Evolutionary conservation across 257 asterid species (phyloP).

Genomic region (Solanum appendiculatum): DNA sequence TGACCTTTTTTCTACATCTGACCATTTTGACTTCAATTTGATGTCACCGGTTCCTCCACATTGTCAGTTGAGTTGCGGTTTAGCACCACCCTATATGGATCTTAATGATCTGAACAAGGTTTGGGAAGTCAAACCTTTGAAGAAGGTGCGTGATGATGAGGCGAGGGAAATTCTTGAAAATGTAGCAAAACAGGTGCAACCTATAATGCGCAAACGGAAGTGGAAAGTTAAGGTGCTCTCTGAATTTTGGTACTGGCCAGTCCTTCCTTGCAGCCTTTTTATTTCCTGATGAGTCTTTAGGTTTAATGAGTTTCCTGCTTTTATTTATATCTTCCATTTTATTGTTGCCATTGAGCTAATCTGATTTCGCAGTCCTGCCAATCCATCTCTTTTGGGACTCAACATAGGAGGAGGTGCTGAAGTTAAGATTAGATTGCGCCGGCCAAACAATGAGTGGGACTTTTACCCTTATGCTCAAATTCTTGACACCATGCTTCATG

Average conservation of each 20-base stretch:
- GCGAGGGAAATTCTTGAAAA: slow-evolving; percentile 70
- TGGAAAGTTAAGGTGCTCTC: slow-evolving; percentile 78
- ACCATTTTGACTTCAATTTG: background rate
- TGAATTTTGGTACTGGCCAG: slow-evolving; percentile 53
- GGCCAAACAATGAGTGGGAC: slow-evolving; percentile 67
- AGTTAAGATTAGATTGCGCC: slow-evolving; percentile 67
- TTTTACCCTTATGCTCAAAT: slow-evolving; percentile 58
- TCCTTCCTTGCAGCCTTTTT: background rate
- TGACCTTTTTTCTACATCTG: background rate
- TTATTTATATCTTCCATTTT: background rate
- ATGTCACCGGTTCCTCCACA: background rate
- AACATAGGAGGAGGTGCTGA: slow-evolving; percentile 77
- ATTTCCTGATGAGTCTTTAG: background rate
- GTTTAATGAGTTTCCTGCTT: background rate
- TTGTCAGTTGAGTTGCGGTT: slow-evolving; percentile 4
- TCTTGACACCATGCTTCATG: slow-evolving; percentile 87
- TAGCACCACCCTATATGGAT: slow-evolving; percentile 35
- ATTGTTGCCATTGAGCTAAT: slow-evolving; percentile 1
- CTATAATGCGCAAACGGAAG: slow-evolving; percentile 64
- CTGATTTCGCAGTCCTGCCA: slow-evolving; percentile 46
- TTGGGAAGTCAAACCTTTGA: slow-evolving; percentile 67
- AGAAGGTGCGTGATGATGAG: slow-evolving; percentile 58
- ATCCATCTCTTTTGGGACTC: slow-evolving; percentile 62
- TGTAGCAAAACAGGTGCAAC: slow-evolving; percentile 84
- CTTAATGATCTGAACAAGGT: slow-evolving; percentile 79